phyloP scores from a whole-genome alignment of 176 grass and related monocot species.

The Secale cereale region DNA sequence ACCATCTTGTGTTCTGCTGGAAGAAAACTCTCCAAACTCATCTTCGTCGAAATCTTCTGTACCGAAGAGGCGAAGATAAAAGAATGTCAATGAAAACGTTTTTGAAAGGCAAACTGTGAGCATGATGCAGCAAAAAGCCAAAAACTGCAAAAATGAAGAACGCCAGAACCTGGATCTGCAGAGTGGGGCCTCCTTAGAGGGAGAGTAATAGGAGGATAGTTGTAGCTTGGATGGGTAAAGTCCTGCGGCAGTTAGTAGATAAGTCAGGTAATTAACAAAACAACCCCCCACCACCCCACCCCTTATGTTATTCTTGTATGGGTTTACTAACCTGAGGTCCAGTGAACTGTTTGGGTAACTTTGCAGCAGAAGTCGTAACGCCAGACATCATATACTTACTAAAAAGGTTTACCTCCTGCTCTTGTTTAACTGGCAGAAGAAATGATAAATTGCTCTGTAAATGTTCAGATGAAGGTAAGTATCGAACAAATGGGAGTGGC shows the following conservation, averaged over 20 bases:
- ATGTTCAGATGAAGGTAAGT: not conserved
- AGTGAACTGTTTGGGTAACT: slow-evolving; percentile 15
- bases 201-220: slow-evolving; percentile 32
- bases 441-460: not conserved
- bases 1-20: slow-evolving; percentile 22
- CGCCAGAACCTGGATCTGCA: slow-evolving; percentile 45
- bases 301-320: not conserved
- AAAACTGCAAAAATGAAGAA: slow-evolving; percentile 12
- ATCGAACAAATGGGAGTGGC: slow-evolving; percentile 8
- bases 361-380: slow-evolving; percentile 18
- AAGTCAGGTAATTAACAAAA: not conserved
- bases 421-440: not conserved
- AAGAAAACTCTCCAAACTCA: slow-evolving; percentile 29
- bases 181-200: slow-evolving; percentile 42
- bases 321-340: slow-evolving; percentile 41
- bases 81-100: not conserved
- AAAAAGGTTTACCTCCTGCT: not conserved
- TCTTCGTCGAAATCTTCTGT: slow-evolving; percentile 48
- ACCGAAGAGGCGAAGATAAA: not conserved
- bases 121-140: not conserved
- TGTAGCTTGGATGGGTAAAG: slow-evolving; percentile 31
- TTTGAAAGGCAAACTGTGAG: not conserved
- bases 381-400: not conserved
- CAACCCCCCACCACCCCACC: not conserved
- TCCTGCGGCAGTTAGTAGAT: slow-evolving; percentile 31